A percentile compares a stretch with the other conserved stretches of the same genome.
Conservation (phyloP, 345 rosid species). For the Sisymbrium altissimum region DNA sequence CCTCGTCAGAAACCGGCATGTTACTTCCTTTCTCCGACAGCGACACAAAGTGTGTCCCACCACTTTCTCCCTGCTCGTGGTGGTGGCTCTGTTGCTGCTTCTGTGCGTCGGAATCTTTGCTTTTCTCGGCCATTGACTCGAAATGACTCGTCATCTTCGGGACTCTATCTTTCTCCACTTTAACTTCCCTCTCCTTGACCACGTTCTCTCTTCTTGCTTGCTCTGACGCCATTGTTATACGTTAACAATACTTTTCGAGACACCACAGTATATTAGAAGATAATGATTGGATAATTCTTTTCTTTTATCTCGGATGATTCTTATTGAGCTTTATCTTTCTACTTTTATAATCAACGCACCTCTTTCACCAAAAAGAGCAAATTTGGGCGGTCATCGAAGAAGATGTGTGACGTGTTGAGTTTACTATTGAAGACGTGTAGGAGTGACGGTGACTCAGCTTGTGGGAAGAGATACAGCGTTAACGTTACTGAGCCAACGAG, state of each 20-base stretch:
- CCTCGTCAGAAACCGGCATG: constrained; percentile 20
- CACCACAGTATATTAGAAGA: neutral
- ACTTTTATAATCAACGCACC: constrained; percentile 16
- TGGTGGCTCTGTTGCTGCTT: neutral
- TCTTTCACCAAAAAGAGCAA: neutral
- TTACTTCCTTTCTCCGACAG: constrained; percentile 24
- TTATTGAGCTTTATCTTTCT: neutral
- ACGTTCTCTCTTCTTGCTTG: constrained; percentile 50
- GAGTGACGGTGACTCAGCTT: constrained; percentile 18
- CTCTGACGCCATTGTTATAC: constrained; percentile 55
- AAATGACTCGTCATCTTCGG: constrained; percentile 61
- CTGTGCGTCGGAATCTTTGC: constrained; percentile 3
- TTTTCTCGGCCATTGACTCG: constrained; percentile 42
- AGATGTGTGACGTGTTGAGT: constrained; percentile 39
- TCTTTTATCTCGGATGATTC: constrained; percentile 6
- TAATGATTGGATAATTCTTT: neutral
- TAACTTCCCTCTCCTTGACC: constrained; percentile 40
- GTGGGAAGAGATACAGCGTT: constrained; percentile 6
- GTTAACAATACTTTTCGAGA: neutral
- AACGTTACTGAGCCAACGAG: neutral
- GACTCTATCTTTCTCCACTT: constrained; percentile 53
- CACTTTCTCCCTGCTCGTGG: constrained; percentile 4
- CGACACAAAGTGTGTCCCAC: constrained; percentile 36
- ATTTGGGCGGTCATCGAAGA: constrained; percentile 9
- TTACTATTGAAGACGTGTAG: constrained; percentile 32